phyloP scores from a whole-genome alignment of 2,329 filamentous ascomycete genomes.

The Xylaria sp. region DNA sequence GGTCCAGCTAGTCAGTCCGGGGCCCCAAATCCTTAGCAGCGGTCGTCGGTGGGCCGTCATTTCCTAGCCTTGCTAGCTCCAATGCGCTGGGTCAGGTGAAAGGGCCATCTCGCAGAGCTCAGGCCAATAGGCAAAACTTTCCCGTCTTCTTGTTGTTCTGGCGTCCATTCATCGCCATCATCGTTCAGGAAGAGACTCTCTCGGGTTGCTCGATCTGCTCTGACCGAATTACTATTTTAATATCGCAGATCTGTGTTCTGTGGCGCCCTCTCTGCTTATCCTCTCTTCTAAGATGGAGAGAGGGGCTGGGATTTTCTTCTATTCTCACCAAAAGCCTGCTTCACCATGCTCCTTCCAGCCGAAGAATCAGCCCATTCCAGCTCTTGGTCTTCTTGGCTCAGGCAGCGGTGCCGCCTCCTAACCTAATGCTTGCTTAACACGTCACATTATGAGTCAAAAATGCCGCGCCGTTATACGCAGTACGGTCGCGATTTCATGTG shows the following conservation, averaged over 20 bases:
- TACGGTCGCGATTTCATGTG: neutral
- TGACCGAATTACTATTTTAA: neutral
- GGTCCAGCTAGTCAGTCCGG: neutral
- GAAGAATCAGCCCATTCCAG: slow-evolving; percentile 16
- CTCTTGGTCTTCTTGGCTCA: neutral
- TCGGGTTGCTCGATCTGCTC: no score
- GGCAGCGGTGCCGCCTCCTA: neutral
- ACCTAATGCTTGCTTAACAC: neutral
- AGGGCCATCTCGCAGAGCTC: neutral
- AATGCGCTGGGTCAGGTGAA: neutral
- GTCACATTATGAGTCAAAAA: neutral
- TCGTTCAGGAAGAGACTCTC: neutral
- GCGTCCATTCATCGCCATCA: neutral
- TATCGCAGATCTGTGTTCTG: neutral
- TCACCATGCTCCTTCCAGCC: slow-evolving; percentile 12
- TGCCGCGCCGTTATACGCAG: neutral
- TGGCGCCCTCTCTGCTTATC: neutral
- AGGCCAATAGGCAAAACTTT: neutral
- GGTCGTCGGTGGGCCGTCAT: neutral
- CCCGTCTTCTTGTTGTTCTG: neutral
- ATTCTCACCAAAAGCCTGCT: slow-evolving; percentile 3
- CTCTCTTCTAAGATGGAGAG: slow-evolving; percentile 1
- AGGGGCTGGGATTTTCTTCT: neutral
- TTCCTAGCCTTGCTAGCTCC: neutral
- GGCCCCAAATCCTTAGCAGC: neutral